A percentile compares a stretch with the other conserved stretches of the same genome.
Conservation (phyloP, 208 protist genomes). For the Angomonas deanei region DNA sequence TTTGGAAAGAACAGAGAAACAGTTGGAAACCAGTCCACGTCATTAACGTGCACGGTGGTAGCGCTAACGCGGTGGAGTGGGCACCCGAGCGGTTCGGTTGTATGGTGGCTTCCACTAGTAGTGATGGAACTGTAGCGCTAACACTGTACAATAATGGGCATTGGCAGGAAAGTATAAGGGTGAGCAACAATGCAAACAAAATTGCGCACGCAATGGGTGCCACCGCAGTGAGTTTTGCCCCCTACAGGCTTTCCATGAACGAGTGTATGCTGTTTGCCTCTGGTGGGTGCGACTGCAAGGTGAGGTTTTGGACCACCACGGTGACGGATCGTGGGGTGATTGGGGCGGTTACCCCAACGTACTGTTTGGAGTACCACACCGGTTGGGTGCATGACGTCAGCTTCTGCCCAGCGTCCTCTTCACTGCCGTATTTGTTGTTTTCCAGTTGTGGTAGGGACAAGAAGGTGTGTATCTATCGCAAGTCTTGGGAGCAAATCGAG, state of each 20-base stretch:
- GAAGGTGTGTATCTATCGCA: slow-evolving; percentile 66
- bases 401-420: slow-evolving; percentile 56
- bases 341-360: slow-evolving; percentile 11
- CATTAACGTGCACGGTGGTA: slow-evolving; percentile 61
- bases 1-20: slow-evolving; percentile 88
- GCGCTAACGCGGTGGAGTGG: slow-evolving; percentile 81
- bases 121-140: slow-evolving; percentile 69
- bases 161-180: slow-evolving; percentile 66
- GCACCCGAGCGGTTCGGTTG: slow-evolving; percentile 66
- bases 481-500: slow-evolving; percentile 59
- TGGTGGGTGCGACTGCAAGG: slow-evolving; percentile 76
- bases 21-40: slow-evolving; percentile 63
- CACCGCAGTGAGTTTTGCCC: slow-evolving; percentile 69
- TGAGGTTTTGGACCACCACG: slow-evolving; percentile 51
- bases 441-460: slow-evolving; percentile 73
- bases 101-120: slow-evolving; percentile 65
- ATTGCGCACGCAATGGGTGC: slow-evolving; percentile 85
- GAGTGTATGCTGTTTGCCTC: slow-evolving; percentile 36
- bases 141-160: slow-evolving; percentile 47
- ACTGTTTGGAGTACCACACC: background rate
- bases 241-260: slow-evolving; percentile 20
- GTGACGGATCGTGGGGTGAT: slow-evolving; percentile 1
- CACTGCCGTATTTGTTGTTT: slow-evolving; percentile 47
- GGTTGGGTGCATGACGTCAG: slow-evolving; percentile 69
- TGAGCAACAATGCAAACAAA: slow-evolving; percentile 77